Evolutionary conservation across 2,329 filamentous ascomycete genomes (phyloP), one percentile per base, ranked within the genome.

Genomic region (Ophiosphaerella korrae): DNA sequence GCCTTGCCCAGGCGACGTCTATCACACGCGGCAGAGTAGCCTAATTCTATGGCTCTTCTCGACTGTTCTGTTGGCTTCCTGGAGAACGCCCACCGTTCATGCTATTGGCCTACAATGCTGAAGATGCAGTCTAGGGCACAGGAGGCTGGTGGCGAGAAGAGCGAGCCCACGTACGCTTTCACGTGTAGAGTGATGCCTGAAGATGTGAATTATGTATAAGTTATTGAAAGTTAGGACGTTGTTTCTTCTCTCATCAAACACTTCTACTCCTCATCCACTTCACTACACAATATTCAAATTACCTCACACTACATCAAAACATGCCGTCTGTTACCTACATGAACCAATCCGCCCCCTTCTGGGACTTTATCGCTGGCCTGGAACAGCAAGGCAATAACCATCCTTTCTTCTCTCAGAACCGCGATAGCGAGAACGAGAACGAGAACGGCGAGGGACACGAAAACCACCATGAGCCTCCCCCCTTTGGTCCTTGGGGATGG

Each of bases 281-380:
- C 41, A 41, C 33, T 42, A 34, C 45, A 44, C 31, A 34, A 43
- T 26, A 53, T 37, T 34, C 45, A 58, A 42, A 3, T 43, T 7
- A 38, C 41, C 24, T 54, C 50, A 29, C 26, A 29, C 26, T 11
- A 29, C 26, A 29, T 29, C 11, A 29, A 29, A 29, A 29, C 7
- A 84, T 84, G 81, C 77, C 81, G 64, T 79, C 79, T 47, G 71
- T 83, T 52, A 75, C 77, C 50, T 79, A 82, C 64, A 77, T 82
- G 72, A 82, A 83, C 51, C 74, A 78, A 48, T 76, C 75, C 4
- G 75, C 77, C 60, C 78, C 80, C 44, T 82, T 84, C 65, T 84
- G 82, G 82, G 80, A 84, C 66, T 81, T 80, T 52, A 60, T 84
- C 45, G 75, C 78, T 45, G 74, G 70, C 53, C 72, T 84, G 11